Base-by-base conservation (phyloP, 1,139 yeast genomes). In the Candida albicans region DNA sequence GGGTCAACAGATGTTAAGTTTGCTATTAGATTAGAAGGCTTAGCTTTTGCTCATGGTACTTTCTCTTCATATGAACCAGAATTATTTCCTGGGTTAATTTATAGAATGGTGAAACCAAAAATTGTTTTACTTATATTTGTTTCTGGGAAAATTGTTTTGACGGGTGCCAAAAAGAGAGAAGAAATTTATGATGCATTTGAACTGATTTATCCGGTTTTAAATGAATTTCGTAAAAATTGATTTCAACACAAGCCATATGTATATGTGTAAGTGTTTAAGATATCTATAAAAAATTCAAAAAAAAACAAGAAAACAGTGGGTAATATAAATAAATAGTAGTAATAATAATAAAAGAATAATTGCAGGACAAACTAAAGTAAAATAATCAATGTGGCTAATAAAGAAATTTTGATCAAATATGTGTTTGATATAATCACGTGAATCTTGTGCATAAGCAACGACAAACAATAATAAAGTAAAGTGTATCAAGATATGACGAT, bases 91-190 rank as follows among this genome's bases (percentile, higher is more conserved):
- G 99, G 99, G 61, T 79, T 93, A 58, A 93, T 93, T 71, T 93
- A 93, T 76, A 90, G 99, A 79, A 93, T 93, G 99, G 99, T 93
- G 59, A 93, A 93, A 65, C 99, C 99, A 18, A 93, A 93, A 65
- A 93, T 93, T 69, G 99, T 93, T 48, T 73, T 93, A 62, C 79
- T 93, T 70, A 91, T 93, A 61, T 93, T 93, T 67, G 99, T 93
- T 46, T 87, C 96, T 31, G 99, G 99, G 37, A 93, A 95, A 68
- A 93, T 93, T 69, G 99, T 93, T 47, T 76, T 93, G 58, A 93
- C 99, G 15, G 99, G 99, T 75, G 99, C 99, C 28, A 93, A 93
- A 67, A 98, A 93, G 68, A 87, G 99, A 67, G 99, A 93, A 65
- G 99, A 93, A 67, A 93, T 93, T 54, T 93, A 93, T 65, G 96